phyloP scores from a whole-genome alignment of 2,329 filamentous ascomycete genomes.

The Alternaria consortialis region DNA sequence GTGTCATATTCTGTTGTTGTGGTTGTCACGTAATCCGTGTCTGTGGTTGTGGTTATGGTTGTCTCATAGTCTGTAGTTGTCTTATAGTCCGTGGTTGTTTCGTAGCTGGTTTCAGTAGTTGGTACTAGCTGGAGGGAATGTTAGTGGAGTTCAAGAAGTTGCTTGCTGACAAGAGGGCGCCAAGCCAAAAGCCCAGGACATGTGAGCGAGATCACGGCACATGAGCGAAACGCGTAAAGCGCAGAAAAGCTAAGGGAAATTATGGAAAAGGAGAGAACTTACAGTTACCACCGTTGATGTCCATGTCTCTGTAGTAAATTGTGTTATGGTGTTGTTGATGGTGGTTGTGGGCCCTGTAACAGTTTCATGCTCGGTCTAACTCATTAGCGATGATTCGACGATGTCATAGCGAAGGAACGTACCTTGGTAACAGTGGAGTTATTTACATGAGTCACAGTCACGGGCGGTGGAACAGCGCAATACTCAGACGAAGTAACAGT shows the following conservation, averaged over 20 bases:
- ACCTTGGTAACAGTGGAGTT: slow-evolving; percentile 17
- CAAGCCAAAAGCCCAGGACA: background rate
- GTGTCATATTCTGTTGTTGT: slow-evolving; percentile 9
- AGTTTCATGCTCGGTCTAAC: slow-evolving; percentile 1
- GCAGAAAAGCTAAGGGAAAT: background rate
- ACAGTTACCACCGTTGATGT: slow-evolving; percentile 30
- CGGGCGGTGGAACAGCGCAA: background rate
- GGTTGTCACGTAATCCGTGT: slow-evolving; percentile 7
- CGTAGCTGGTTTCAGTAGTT: slow-evolving; percentile 23
- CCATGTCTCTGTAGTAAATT: slow-evolving; percentile 23
- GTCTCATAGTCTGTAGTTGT: background rate
- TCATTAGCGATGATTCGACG: background rate
- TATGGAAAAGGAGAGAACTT: background rate
- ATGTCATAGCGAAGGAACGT: background rate
- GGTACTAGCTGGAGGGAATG: slow-evolving; percentile 17
- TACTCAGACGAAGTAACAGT: background rate
- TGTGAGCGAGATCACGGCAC: background rate
- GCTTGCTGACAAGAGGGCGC: background rate
- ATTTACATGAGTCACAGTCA: slow-evolving; percentile 9
- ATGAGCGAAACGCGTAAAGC: background rate
- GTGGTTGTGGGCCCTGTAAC: slow-evolving; percentile 14
- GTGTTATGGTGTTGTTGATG: slow-evolving; percentile 22
- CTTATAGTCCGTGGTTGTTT: slow-evolving; percentile 19
- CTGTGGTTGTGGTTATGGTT: background rate
- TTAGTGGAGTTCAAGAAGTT: background rate